A percentile compares a stretch with the other conserved stretches of the same genome.
Conservation (phyloP, 2,329 filamentous ascomycete genomes). For the Coleophoma crateriformis region DNA sequence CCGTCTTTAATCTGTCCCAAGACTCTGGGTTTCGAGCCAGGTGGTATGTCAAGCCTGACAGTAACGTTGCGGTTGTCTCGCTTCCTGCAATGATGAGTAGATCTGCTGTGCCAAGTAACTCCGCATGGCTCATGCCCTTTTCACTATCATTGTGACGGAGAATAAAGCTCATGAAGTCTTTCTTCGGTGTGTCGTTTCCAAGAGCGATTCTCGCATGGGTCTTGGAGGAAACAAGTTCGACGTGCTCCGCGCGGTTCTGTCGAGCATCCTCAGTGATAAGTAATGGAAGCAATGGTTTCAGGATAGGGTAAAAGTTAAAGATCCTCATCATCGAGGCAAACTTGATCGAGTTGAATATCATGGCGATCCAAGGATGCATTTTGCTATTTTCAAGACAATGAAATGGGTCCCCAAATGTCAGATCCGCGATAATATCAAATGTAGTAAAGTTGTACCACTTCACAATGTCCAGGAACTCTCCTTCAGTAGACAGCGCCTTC, state of each 20-base stretch:
- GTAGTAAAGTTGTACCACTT: slow-evolving; percentile 25
- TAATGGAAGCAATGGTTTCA: background rate
- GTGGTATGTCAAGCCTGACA: slow-evolving; percentile 13
- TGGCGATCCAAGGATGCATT: slow-evolving; percentile 15
- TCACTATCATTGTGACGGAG: background rate
- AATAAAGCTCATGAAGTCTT: background rate
- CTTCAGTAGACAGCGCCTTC: background rate
- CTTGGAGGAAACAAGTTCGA: background rate
- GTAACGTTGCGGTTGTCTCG: slow-evolving; percentile 26
- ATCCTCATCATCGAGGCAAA: background rate
- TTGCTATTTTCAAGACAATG: slow-evolving; percentile 21
- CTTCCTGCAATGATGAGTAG: slow-evolving; percentile 16
- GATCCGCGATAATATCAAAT: background rate
- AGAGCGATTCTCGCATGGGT: background rate
- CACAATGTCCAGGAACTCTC: slow-evolving; percentile 14
- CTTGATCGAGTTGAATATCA: background rate
- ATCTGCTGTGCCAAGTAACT: background rate
- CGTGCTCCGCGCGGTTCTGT: background rate
- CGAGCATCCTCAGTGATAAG: background rate
- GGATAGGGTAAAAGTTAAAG: background rate
- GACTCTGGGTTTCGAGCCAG: slow-evolving; percentile 2
- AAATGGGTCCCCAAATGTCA: slow-evolving; percentile 25
- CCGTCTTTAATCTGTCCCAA: slow-evolving; percentile 19
- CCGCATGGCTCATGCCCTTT: background rate
- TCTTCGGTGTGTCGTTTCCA: background rate